Evolutionary conservation across 192 early-diverging fungal genomes (phyloP), one percentile per base, ranked within the genome.

Genomic region (Podila verticillata): DNA sequence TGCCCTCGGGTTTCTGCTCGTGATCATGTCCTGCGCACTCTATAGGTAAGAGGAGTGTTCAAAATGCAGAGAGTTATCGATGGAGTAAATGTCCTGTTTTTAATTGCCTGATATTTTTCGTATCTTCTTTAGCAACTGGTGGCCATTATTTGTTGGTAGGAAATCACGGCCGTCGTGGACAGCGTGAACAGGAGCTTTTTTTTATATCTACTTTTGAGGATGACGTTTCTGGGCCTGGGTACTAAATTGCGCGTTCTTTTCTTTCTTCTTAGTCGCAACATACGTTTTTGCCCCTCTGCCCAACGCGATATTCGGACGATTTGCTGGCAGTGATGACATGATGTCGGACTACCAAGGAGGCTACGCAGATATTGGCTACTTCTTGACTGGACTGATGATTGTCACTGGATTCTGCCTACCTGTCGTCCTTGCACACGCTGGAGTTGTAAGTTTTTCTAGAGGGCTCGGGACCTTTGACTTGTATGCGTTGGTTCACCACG

Each of bases 1-100:
- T 56, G 96, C 96, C 17, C 83, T 88, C 63, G 97, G 97, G 31
- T 96, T 97, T 70, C 87, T 99, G 72, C 88, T 96, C 30, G 95
- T 95, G 65, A 97, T 98, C 75, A 90, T 99, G 62, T 98, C 96
- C 17, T 97, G 96, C 73, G 97, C 97, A 34, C 85, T 98, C 66
- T 96, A 93, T 87, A 90, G 85, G 94, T 95, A 86, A 64, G 87
- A 56, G 17, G 34, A 13, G 24, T n/a, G 5, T 9, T 7, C 13
- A 24, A 54, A 24, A 24, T 54, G n/a, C 10, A 22, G 17, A 54
- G n/a, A 54, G 20, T 12, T 24, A 2, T 22, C 13, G 4, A n/a
- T 54, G 22, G 7, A 24, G 20, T 26, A 24, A 24, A 17, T 48
- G 15, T 48, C 15, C 9, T 10, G n/a, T 32, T 47, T 31, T 29